Conservation (phyloP, 768 basidiomycete genomes). For the Termitomyces eurrhizus region DNA sequence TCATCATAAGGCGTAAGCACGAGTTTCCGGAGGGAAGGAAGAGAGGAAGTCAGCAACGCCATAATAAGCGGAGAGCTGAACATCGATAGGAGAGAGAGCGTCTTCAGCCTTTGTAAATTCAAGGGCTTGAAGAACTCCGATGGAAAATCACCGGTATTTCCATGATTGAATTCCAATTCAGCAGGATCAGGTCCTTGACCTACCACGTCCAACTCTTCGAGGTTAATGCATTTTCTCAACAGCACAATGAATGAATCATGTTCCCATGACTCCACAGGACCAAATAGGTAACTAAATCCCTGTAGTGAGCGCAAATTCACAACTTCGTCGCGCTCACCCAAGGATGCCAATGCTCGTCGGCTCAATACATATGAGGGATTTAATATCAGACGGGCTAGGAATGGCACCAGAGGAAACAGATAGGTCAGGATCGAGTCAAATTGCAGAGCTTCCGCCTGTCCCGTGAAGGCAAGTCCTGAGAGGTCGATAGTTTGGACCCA, state of each 20-base stretch:
- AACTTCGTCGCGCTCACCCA: constrained; percentile 49
- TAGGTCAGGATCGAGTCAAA: constrained; percentile 62
- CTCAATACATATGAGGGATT: constrained; percentile 59
- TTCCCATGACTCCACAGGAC: constrained; percentile 27
- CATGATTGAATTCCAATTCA: constrained; percentile 38
- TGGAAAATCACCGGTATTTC: constrained; percentile 21
- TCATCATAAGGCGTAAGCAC: constrained; percentile 75
- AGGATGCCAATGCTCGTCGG: constrained; percentile 48
- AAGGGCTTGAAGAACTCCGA: constrained; percentile 40
- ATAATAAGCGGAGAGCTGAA: constrained; percentile 61
- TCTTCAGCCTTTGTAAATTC: constrained; percentile 52
- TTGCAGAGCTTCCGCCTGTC: constrained; percentile 44
- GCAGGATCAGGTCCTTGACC: constrained; percentile 54
- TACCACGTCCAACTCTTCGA: constrained; percentile 62
- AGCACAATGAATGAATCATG: constrained; percentile 60
- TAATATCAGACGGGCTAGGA: constrained; percentile 49
- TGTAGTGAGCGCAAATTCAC: constrained; percentile 45
- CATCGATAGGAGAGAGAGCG: constrained; percentile 61
- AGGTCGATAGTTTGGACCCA: constrained; percentile 81
- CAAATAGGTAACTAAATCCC: constrained; percentile 50
- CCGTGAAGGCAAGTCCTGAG: constrained; percentile 42
- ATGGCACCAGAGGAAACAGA: constrained; percentile 67
- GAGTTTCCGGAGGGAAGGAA: constrained; percentile 61
- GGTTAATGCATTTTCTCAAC: constrained; percentile 47
- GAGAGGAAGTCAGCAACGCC: constrained; percentile 51